Conservation (phyloP, 148 eudicot species). For the Cornus controversa region DNA sequence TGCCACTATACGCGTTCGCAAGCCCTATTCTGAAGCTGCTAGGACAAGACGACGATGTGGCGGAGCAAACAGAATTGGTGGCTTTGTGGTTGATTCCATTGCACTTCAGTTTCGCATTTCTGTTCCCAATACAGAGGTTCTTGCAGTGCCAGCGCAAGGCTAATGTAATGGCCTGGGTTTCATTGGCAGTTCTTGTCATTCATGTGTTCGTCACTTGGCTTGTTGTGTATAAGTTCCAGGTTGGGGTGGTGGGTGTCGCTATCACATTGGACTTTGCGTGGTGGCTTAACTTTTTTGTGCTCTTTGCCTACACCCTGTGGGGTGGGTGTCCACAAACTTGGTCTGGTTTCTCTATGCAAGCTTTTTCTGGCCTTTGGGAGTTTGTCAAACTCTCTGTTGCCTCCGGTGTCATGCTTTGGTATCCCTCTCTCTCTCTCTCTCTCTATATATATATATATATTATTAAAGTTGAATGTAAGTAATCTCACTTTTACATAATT, state of each 20-base stretch:
- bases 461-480: too few relatives aligned
- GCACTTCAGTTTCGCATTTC: conserved; percentile 59
- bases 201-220: conserved; percentile 36
- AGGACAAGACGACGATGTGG: conserved; percentile 35
- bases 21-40: conserved; percentile 37
- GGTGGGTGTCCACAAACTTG: conserved; percentile 53
- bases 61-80: conserved; percentile 33
- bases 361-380: conserved; percentile 46
- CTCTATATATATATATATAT: too few relatives aligned
- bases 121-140: conserved; percentile 44
- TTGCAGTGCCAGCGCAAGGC: conserved; percentile 49
- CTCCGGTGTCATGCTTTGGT: conserved; percentile 61
- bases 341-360: conserved; percentile 43
- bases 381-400: conserved; percentile 49
- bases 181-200: conserved; percentile 14
- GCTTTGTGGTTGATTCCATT: conserved; percentile 44
- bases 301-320: conserved; percentile 27
- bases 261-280: conserved; percentile 36
- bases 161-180: conserved; percentile 40
- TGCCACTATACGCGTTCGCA: conserved; percentile 39
- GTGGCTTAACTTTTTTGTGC: conserved; percentile 38
- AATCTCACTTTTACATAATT: too few relatives aligned
- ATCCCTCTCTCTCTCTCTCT: background rate
- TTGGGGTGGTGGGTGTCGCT: conserved; percentile 40
- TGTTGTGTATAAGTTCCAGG: conserved; percentile 24